A percentile compares a stretch with the other conserved stretches of the same genome.
phyloP scores from a whole-genome alignment of 352 stramenopile genomes.

The Phytophthora pseudosyringae region DNA sequence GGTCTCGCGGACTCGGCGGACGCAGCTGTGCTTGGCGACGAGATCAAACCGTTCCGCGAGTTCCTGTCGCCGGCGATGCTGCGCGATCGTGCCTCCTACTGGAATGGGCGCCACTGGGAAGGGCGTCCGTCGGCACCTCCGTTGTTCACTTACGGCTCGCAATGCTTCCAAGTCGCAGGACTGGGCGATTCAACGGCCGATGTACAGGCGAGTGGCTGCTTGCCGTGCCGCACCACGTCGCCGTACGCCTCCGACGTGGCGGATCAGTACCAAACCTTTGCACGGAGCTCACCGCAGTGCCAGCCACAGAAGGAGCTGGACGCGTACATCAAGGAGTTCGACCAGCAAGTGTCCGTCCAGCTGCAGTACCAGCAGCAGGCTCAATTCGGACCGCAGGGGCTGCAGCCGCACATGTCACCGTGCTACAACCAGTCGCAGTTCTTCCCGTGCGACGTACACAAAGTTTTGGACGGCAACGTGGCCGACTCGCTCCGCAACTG shows the following conservation, averaged over 20 bases:
- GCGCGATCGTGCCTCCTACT: conserved; percentile 74
- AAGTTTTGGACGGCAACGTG: conserved; percentile 69
- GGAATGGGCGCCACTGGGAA: conserved; percentile 86
- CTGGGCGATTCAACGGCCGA: conserved; percentile 15
- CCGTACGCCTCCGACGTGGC: conserved; percentile 55
- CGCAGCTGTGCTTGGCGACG: conserved; percentile 26
- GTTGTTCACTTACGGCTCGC: conserved; percentile 74
- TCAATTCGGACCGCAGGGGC: conserved; percentile 55
- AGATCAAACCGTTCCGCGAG: conserved; percentile 58
- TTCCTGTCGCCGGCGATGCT: conserved; percentile 54
- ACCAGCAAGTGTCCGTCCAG: conserved; percentile 82
- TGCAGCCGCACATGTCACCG: conserved; percentile 80
- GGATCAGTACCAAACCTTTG: conserved; percentile 49
- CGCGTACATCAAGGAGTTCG: conserved; percentile 82
- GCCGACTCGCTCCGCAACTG: conserved; percentile 51
- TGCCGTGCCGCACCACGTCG: conserved; percentile 67
- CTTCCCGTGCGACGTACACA: conserved; percentile 82
- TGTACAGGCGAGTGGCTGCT: conserved; percentile 47
- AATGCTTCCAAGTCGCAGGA: conserved; percentile 65
- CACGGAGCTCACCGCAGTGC: conserved; percentile 46
- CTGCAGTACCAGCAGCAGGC: conserved; percentile 80
- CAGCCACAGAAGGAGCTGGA: conserved; percentile 73
- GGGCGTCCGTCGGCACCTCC: conserved; percentile 62
- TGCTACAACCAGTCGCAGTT: conserved; percentile 87
- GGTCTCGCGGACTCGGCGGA: conserved; percentile 49